These are phyloP conservation scores for Hyphopichia pseudoburtonii DNA, from an alignment of 1,139 yeast species.

Conservation along the genomic window DNA sequence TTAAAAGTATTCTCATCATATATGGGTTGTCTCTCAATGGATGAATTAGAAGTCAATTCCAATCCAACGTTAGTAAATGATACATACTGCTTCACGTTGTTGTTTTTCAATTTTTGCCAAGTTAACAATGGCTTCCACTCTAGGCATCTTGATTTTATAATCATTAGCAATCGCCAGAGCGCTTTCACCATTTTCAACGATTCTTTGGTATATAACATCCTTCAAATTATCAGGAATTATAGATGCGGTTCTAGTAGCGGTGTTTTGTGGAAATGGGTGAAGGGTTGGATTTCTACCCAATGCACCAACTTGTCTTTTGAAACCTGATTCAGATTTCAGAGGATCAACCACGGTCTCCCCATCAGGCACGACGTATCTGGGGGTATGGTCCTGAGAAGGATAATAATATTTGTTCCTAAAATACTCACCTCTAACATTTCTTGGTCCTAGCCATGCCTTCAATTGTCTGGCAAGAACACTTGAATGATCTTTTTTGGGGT, in stretches of 20 bases:
- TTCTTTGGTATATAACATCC: conserved; percentile 56
- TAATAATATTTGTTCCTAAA: conserved; percentile 70
- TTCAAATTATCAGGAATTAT: conserved; percentile 61
- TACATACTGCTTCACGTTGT: conserved; percentile 63
- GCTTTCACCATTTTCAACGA: conserved; percentile 51
- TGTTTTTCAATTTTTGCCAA: conserved; percentile 63
- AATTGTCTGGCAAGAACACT: conserved; percentile 31
- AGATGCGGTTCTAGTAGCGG: conserved; percentile 65
- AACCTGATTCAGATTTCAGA: neutral
- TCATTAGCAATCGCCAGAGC: conserved; percentile 77
- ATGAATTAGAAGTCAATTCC: too few species aligned
- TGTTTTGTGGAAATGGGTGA: conserved; percentile 81
- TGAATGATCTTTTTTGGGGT: conserved; percentile 33
- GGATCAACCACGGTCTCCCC: conserved; percentile 36
- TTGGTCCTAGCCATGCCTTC: conserved; percentile 74
- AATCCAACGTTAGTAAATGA: too few species aligned
- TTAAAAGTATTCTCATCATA: conserved; percentile 47
- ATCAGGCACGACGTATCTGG: conserved; percentile 73
- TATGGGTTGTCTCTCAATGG: too few species aligned
- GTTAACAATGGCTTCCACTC: conserved; percentile 82
- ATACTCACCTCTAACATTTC: conserved; percentile 81
- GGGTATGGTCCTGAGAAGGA: conserved; percentile 70
- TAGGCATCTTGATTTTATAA: conserved; percentile 76
- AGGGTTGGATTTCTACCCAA: conserved; percentile 37
- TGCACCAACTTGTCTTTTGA: conserved; percentile 12